Percentiles rank a stretch among this genome's conserved stretches.
These are phyloP conservation scores for Allomyces macrogynus DNA, from an alignment of 192 early-diverging fungal species.

Conservation along the genomic window DNA sequence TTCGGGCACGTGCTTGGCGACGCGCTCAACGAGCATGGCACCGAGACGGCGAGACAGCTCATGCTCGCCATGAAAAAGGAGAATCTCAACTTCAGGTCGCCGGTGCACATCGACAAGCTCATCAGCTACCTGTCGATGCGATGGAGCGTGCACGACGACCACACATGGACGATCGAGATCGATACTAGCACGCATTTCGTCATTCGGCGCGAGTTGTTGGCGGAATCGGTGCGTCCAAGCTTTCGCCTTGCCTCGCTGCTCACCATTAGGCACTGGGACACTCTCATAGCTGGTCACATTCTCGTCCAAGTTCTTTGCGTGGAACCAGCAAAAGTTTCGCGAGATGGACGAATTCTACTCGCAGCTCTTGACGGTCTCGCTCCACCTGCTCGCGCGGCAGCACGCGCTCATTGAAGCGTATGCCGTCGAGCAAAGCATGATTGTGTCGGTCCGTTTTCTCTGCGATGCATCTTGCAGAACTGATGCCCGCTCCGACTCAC, in stretches of 20 bases:
- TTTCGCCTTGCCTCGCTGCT: not conserved
- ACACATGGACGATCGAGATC: too few species aligned
- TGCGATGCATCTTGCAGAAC: too few species aligned
- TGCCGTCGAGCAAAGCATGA: not conserved
- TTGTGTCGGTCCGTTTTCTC: not conserved
- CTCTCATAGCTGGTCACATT: not conserved
- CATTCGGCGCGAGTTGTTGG: not conserved
- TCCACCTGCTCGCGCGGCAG: not conserved
- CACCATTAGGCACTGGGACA: too few species aligned
- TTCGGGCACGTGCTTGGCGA: not conserved
- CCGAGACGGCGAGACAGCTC: not conserved
- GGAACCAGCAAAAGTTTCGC: not conserved
- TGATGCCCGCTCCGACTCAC: too few species aligned
- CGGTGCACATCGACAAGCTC: not conserved
- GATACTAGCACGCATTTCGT: not conserved
- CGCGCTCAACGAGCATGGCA: not conserved
- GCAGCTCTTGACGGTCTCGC: not conserved
- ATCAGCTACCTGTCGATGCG: not conserved
- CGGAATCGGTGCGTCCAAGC: not conserved
- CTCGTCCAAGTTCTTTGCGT: not conserved
- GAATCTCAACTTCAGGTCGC: not conserved
- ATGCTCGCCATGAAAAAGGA: not conserved
- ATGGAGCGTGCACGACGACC: not conserved
- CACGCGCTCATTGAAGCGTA: not conserved
- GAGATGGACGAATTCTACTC: not conserved